Percentiles rank a stretch among this genome's conserved stretches.
phyloP scores from a whole-genome alignment of 768 basidiomycete genomes.

The Serendipita sp. region DNA sequence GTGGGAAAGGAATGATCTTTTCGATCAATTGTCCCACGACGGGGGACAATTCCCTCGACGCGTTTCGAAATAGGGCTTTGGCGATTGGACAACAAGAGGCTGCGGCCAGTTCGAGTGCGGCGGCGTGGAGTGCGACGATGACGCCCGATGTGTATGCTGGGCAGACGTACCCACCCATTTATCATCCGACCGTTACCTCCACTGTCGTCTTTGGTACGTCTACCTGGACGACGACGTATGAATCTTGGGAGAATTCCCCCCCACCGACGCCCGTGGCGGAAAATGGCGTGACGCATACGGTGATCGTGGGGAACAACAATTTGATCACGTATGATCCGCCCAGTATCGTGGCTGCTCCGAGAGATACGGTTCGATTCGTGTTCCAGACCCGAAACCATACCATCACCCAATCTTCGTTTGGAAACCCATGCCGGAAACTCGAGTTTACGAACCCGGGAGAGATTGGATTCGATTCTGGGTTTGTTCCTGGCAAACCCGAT shows the following conservation, averaged over 20 bases:
- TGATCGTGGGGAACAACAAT: conserved; percentile 34
- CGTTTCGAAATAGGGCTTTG: conserved; percentile 44
- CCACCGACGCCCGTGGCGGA: conserved; percentile 29
- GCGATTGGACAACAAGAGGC: conserved; percentile 40
- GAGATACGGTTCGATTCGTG: conserved; percentile 42
- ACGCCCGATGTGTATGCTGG: conserved; percentile 27
- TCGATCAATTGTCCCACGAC: conserved; percentile 40
- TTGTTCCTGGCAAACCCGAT: conserved; percentile 12
- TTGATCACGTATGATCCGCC: conserved; percentile 14
- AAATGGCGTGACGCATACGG: conserved; percentile 24
- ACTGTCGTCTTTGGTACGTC: conserved; percentile 23
- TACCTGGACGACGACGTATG: conserved; percentile 42
- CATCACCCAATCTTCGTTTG: conserved; percentile 46
- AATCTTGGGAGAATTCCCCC: conserved; percentile 38
- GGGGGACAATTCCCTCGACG: conserved; percentile 35
- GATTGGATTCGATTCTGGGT: conserved; percentile 41
- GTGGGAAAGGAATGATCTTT: conserved; percentile 51
- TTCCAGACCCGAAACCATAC: conserved; percentile 28
- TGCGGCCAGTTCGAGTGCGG: conserved; percentile 28
- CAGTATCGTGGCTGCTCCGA: conserved; percentile 31
- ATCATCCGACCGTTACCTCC: conserved; percentile 27
- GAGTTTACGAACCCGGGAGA: conserved; percentile 29
- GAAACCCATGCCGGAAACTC: conserved; percentile 42
- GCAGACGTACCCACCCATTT: conserved; percentile 34
- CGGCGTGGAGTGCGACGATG: conserved; percentile 19